phyloP scores from a whole-genome alignment of 2,329 filamentous ascomycete species.

The Fusarium chuoi region DNA sequence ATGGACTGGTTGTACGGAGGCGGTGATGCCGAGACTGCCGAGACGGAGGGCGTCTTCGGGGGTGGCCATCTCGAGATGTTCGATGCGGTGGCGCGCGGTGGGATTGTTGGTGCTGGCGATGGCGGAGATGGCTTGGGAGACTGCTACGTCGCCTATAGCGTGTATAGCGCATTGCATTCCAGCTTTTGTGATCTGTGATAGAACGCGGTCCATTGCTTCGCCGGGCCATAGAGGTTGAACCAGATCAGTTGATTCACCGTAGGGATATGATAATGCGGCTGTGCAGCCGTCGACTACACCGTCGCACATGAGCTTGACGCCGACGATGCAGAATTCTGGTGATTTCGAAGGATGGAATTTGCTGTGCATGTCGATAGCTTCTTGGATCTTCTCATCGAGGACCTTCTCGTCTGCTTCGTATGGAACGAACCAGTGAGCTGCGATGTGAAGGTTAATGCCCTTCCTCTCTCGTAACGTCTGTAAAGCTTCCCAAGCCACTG shows the following conservation, averaged over 20 bases:
- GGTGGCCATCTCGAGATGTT: constrained; percentile 70
- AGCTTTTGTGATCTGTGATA: constrained; percentile 62
- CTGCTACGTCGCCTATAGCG: constrained; percentile 71
- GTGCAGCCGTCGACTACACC: constrained; percentile 74
- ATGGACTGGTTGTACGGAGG: constrained; percentile 68
- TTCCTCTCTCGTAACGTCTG: constrained; percentile 49
- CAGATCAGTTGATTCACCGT: constrained; percentile 58
- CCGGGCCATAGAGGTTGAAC: constrained; percentile 63
- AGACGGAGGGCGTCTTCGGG: constrained; percentile 65
- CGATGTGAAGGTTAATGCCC: constrained; percentile 54
- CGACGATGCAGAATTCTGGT: constrained; percentile 57
- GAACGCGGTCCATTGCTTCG: constrained; percentile 62
- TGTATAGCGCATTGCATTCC: constrained; percentile 72
- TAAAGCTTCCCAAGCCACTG: constrained; percentile 57
- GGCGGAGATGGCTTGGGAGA: constrained; percentile 66
- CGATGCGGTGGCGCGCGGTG: constrained; percentile 67
- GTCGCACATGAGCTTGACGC: constrained; percentile 73
- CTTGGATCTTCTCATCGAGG: constrained; percentile 54
- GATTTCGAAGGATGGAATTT: constrained; percentile 42
- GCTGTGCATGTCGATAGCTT: constrained; percentile 54
- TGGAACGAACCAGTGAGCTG: constrained; percentile 58
- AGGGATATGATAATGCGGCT: constrained; percentile 68
- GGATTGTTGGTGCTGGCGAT: constrained; percentile 57
- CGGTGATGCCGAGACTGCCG: constrained; percentile 68
- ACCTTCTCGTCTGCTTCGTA: constrained; percentile 49